Evolutionary conservation across 495 filamentous ascomycete species (phyloP), one percentile per base, ranked within the genome.

Genomic region (Penicillium soppii): DNA sequence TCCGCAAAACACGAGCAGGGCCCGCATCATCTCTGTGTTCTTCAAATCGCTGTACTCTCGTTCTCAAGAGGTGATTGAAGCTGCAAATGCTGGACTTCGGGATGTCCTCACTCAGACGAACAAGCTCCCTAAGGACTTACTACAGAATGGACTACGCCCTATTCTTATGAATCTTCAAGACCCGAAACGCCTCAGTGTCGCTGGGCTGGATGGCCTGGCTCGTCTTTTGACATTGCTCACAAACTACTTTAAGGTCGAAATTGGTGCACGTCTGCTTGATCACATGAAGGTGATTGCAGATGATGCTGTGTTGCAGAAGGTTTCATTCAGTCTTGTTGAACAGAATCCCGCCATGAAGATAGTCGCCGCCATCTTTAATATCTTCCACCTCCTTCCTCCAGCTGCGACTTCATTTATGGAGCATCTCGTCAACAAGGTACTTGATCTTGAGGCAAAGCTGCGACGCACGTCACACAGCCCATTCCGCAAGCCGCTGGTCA

Each of bases 221-320:
- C 83, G 91, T 22, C 79, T 99, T 4, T 70, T 99, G 50, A 88
- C 90, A 22, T 77, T 99, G 0, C 72, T 99, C 17, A 99, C 95
- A 0, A 97, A 95, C 43, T 97, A 97, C 64, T 99, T 99, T 75
- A 99, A 99, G 70, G 92, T 96, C 2, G 95, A 97, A 64, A 99
- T 99, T 40, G 95, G 95, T 5, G 82, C 90, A 27, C 81, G 92
- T 36, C 70, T 99, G 7, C 73, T 99, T 13, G 92, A 96, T 38
- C 95, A 99, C 54, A 86, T 97, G 75, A 92, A 90, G 63, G 79
- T 84, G 12, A 90, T 99, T 59, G 94, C 92, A 0, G 92, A 96
- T 54, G 78, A 86, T 17, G 73, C 73, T 29, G 79, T 82, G 7
- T 71, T 97, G 47, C 92, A 97, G 66, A 89, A 91, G 61, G 87